Evolutionary conservation across 345 rosid genomes (phyloP).

Genomic region (Hibiscus syriacus): DNA sequence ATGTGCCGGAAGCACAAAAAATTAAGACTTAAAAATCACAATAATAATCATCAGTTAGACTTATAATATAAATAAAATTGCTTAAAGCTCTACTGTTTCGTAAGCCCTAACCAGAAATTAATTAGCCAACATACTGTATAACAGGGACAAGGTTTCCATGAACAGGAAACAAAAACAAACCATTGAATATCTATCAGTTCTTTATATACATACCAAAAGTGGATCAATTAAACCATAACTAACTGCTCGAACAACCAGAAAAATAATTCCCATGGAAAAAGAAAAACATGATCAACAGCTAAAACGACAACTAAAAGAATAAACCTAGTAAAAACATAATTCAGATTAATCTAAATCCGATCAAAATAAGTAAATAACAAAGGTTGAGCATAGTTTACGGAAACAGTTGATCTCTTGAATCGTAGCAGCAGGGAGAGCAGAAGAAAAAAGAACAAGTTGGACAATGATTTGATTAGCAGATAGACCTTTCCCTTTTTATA

Average conservation of each 20-base stretch:
- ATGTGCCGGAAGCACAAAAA: background rate
- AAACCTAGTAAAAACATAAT: background rate
- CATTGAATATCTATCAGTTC: too few relatives aligned
- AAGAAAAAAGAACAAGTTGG: background rate
- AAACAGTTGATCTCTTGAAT: conserved; percentile 3
- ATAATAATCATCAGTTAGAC: background rate
- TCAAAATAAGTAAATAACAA: background rate
- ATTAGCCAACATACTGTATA: background rate
- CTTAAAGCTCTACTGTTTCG: background rate
- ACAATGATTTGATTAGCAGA: background rate
- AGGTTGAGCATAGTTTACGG: background rate
- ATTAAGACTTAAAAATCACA: background rate
- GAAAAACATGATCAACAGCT: background rate
- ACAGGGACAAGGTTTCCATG: background rate
- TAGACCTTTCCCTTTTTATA: background rate
- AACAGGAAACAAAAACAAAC: background rate
- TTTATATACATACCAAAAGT: too few relatives aligned
- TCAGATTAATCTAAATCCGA: background rate
- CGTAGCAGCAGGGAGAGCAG: background rate
- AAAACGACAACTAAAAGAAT: background rate
- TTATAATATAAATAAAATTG: background rate
- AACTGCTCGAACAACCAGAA: background rate
- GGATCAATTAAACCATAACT: conserved; percentile 9
- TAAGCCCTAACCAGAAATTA: background rate
- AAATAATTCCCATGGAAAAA: background rate